These are phyloP conservation scores for Aphanomyces stellatus DNA, from an alignment of 352 stramenopile genomes.

Conservation along the genomic window DNA sequence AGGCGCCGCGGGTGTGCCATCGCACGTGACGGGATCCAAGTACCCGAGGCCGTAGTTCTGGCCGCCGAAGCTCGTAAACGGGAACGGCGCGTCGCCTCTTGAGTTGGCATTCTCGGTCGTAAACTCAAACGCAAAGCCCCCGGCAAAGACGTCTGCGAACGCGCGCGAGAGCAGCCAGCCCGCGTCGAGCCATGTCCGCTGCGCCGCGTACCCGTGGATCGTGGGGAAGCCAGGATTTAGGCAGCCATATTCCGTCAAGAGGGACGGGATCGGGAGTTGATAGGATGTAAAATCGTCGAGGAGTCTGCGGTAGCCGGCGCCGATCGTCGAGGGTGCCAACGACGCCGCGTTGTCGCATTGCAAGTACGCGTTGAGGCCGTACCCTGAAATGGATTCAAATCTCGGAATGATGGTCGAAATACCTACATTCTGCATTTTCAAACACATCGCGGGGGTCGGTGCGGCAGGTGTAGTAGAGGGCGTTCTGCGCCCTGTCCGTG, in stretches of 20 bases:
- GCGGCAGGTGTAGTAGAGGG: conserved; percentile 78
- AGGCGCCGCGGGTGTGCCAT: conserved; percentile 35
- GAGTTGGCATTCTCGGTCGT: conserved; percentile 68
- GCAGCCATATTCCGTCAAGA: conserved; percentile 81
- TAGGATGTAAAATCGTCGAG: conserved; percentile 46
- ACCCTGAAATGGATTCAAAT: conserved; percentile 27
- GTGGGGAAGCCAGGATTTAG: conserved; percentile 48
- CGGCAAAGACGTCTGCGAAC: conserved; percentile 48
- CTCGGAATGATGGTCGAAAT: not conserved
- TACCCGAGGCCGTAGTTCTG: conserved; percentile 86
- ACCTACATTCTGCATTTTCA: conserved; percentile 54
- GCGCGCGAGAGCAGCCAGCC: conserved; percentile 39
- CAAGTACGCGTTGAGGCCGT: conserved; percentile 77
- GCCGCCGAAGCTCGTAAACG: conserved; percentile 59
- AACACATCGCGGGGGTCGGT: conserved; percentile 44
- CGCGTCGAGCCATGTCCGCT: conserved; percentile 56
- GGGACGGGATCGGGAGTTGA: conserved; percentile 62
- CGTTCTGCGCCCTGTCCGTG: conserved; percentile 45
- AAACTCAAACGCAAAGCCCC: conserved; percentile 77
- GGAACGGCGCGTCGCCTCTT: conserved; percentile 39
- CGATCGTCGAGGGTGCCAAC: conserved; percentile 11
- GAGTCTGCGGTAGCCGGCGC: conserved; percentile 50
- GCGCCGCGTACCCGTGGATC: conserved; percentile 44
- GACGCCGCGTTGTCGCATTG: conserved; percentile 46
- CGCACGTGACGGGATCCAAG: conserved; percentile 60